Evolutionary conservation across 306 rosid species (phyloP), one percentile per base, ranked within the genome.

Genomic region (Gleditsia sinensis): DNA sequence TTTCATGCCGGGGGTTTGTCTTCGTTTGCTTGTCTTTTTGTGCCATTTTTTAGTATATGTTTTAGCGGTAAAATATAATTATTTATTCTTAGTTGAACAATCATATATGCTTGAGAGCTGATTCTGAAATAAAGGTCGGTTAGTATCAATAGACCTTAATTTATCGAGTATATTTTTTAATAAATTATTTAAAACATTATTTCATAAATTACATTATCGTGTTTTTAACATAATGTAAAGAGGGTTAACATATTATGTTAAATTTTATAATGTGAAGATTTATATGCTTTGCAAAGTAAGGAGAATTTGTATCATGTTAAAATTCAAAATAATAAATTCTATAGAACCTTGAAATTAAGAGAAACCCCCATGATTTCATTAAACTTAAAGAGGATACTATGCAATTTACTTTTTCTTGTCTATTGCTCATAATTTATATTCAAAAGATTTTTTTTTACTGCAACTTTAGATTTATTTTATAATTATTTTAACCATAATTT

Each of bases 41-140:
- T 59, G 27, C 9, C 3, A 72, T 27, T 14, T 3, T 37, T n/a
- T n/a, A n/a, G 9, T 12, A 7, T 73, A 19, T 9, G 6, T n/a
- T 57, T 23, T 3, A n/a, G 67, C 16, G 5, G 25, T 39, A 24
- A 58, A 49, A 27, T 28, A 20, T 7, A n/a, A 27, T 32, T 33
- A 8, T 60, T 33, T 24, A 33, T 59, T 73, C 46, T 45, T 30
- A 21, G 57, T 59, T 43, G 58, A 32, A 30, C 17, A 34, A 24
- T 40, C 20, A n/a, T 34, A 46, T 39, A 25, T 51, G 66, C 63
- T 34, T n/a, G 6, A 17, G 48, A 63, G 59, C 34, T 17, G 67
- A 40, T 75, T 25, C 24, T 64, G 45, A 53, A 66, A 66, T 65
- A 65, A 73, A 32, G 48, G 36, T 11, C 4, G 32, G n/a, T n/a